Percentiles rank a stretch among this genome's conserved stretches.
Evolutionary conservation across 1,139 yeast genomes (phyloP).

Genomic region (Candida sp.): DNA sequence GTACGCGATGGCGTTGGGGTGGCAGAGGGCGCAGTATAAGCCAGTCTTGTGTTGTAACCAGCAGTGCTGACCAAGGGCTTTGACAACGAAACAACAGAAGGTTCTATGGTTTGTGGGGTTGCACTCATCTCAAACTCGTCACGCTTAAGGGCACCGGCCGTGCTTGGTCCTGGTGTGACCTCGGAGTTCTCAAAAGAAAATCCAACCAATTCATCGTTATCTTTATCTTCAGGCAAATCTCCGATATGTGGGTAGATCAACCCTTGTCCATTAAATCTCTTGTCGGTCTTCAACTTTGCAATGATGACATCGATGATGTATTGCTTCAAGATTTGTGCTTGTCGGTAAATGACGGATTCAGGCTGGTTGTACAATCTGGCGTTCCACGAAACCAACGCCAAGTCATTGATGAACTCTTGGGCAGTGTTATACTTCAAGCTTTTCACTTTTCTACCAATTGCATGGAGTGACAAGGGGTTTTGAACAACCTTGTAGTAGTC

Average conservation of each 20-base stretch:
- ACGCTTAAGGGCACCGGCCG: constrained; percentile 5
- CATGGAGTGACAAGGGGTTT: constrained; percentile 48
- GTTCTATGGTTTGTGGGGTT: constrained; percentile 13
- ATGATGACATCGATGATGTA: constrained; percentile 59
- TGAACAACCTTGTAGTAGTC: constrained; percentile 49
- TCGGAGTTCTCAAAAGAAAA: constrained; percentile 9
- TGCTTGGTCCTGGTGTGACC: constrained; percentile 6
- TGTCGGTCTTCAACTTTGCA: constrained; percentile 53
- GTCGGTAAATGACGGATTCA: constrained; percentile 67
- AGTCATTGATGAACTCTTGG: constrained; percentile 73
- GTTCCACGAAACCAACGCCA: constrained; percentile 88
- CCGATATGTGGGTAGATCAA: constrained; percentile 75
- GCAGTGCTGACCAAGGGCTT: constrained; percentile 14
- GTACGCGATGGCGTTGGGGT: constrained; percentile 5
- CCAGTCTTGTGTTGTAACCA: constrained; percentile 5
- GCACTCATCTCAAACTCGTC: constrained; percentile 17
- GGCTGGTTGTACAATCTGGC: constrained; percentile 84
- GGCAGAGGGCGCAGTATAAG: constrained; percentile 3
- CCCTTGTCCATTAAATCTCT: constrained; percentile 40
- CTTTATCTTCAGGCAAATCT: constrained; percentile 64
- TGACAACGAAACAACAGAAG: constrained; percentile 9
- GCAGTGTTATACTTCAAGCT: constrained; percentile 58
- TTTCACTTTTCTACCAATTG: constrained; percentile 47
- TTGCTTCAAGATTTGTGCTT: constrained; percentile 73
- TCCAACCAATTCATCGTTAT: constrained; percentile 15